Base-by-base conservation (phyloP, 129 eudicot genomes). In the Pseudognaphalium luteoalbum region DNA sequence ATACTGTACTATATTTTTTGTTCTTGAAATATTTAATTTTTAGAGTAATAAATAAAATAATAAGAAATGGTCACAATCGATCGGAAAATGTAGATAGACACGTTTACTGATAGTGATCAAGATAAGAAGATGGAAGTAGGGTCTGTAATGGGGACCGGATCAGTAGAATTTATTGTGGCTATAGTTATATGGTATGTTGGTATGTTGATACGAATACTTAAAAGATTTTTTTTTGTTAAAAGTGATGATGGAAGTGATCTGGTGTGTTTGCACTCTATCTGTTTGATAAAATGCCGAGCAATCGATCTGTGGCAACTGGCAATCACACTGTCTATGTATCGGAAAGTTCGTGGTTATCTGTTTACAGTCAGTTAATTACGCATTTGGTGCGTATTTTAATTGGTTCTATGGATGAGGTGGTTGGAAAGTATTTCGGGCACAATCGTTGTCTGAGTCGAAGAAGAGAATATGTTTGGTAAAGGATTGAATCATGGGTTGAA, bases 41-140 rank as follows among this genome's bases (percentile, higher is more conserved):
- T 30, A 44, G 4, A 50, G 42, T 63, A 51, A 70, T 50, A 71
- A 32, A 32, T 34, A 28, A 2, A 41, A 47, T 25, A 57, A n/a
- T 6, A 21, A 12, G 39, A 1, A 63, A 54, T 1, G 66, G 82
- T 71, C 82, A 17, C 67, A 32, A 64, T 79, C 78, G 20, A 63
- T 71, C 28, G 77, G 82, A 71, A 62, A 33, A 32, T n/a, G 42
- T 7, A 14, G 66, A 56, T 9, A 61, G 72, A 57, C 50, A 76
- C 56, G 22, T 66, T 56, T 68, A 9, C 68, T 67, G 41, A 25
- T 25, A 25, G 28, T 25, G 28, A 76, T 76, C 37, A 80, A 67
- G 71, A 73, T 59, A 81, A 74, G 80, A 81, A 58, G 35, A 64
- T 39, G 64, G n/a, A 80, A 72, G 28, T 72, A 65, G 83, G 83